A percentile compares a stretch with the other conserved stretches of the same genome.
Evolutionary conservation across 1,284 basidiomycete genomes (phyloP).

Genomic region (Neonothopanus nambi): DNA sequence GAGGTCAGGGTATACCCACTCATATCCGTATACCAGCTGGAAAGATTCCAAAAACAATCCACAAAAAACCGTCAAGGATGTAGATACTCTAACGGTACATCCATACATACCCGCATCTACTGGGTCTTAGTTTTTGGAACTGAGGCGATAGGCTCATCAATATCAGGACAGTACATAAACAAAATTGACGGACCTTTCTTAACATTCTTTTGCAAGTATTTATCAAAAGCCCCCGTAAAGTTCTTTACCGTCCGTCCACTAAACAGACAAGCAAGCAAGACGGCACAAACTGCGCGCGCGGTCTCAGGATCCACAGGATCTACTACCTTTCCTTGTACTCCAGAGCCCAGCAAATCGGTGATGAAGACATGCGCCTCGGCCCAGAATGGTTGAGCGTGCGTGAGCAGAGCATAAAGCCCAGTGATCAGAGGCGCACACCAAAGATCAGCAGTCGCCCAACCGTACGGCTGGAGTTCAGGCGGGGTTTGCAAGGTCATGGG

Average conservation of each 20-base stretch:
- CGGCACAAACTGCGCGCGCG: slow-evolving; percentile 67
- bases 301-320: slow-evolving; percentile 56
- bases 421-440: slow-evolving; percentile 75
- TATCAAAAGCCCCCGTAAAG: slow-evolving; percentile 32
- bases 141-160: not conserved
- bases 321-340: slow-evolving; percentile 31
- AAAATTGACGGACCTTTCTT: not conserved
- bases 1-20: too few relatives aligned
- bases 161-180: not conserved
- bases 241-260: slow-evolving; percentile 56
- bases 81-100: too few relatives aligned
- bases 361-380: slow-evolving; percentile 54
- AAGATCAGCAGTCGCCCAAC: slow-evolving; percentile 73
- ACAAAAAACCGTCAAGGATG: too few relatives aligned
- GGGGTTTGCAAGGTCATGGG: slow-evolving; percentile 65
- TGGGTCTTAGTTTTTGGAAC: slow-evolving; percentile 11
- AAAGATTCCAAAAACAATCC: too few relatives aligned
- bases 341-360: slow-evolving; percentile 39
- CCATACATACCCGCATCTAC: too few relatives aligned
- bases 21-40: too few relatives aligned
- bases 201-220: not conserved
- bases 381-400: slow-evolving; percentile 80
- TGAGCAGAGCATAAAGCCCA: slow-evolving; percentile 70
- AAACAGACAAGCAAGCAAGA: slow-evolving; percentile 60
- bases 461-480: slow-evolving; percentile 66